Evolutionary conservation across 2,329 filamentous ascomycete species (phyloP).

Genomic region (Didymella keratinophila): DNA sequence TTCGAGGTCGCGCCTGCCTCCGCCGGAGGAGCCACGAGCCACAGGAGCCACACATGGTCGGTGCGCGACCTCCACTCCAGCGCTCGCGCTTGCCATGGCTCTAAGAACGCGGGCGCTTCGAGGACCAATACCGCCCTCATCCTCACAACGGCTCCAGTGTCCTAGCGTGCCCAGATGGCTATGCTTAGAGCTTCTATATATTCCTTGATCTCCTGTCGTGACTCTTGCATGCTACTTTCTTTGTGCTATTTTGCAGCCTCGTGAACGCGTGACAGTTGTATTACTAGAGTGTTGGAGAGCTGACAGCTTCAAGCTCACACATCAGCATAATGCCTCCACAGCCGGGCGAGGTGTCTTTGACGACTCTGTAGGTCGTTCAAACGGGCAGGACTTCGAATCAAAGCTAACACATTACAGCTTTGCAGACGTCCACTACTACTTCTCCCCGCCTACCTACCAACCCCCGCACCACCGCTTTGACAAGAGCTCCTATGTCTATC

Average conservation of each 20-base stretch:
- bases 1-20: slow-evolving; percentile 31
- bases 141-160: slow-evolving; percentile 16
- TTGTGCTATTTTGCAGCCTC: slow-evolving; percentile 2
- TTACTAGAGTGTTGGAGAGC: slow-evolving; percentile 17
- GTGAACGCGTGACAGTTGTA: slow-evolving; percentile 15
- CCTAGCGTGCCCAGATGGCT: slow-evolving; percentile 18
- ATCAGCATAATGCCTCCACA: slow-evolving; percentile 55
- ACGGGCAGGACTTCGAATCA: too few relatives aligned
- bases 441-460: slow-evolving; percentile 69
- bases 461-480: slow-evolving; percentile 83
- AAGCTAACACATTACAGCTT: slow-evolving; percentile 62
- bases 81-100: slow-evolving; percentile 26
- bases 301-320: slow-evolving; percentile 13
- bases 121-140: slow-evolving; percentile 24
- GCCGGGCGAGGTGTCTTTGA: slow-evolving; percentile 57
- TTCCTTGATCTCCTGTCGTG: slow-evolving; percentile 22
- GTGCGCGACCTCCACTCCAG: slow-evolving; percentile 2
- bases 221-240: slow-evolving; percentile 26
- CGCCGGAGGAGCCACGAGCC: slow-evolving; percentile 10
- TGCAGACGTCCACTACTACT: slow-evolving; percentile 81
- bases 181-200: slow-evolving; percentile 30
- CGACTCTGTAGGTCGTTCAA: slow-evolving; percentile 55
- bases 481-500: slow-evolving; percentile 79
- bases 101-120: slow-evolving; percentile 45
- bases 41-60: background rate